Base-by-base conservation (phyloP, 2,329 filamentous ascomycete genomes). In the Bretziella fagacearum region DNA sequence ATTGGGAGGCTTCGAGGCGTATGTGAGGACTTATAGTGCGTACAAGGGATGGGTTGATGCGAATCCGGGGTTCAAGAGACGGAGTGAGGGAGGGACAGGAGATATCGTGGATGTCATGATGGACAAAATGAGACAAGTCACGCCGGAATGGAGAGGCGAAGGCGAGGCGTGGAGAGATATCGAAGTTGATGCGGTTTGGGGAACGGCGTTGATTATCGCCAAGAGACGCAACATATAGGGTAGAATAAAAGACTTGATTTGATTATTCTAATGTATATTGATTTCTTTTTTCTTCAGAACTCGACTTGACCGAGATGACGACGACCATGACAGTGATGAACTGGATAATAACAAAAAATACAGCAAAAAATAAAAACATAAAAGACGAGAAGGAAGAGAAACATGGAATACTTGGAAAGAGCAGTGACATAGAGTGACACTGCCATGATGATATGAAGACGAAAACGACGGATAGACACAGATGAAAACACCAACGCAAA, bases 81-180 rank as follows among this genome's bases (percentile, higher is more conserved):
- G 66, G 54, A 64, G 60, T 3, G 67, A 71, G 20, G 76, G 73
- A 4, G 76, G 75, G 2, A 52, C 63, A 6, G 75, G 75, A 1
- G 77, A 81, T 59, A 56, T 80, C 35, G 63, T 75, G n/a, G 77
- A 81, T 60, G 56, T 69, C 51, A 65, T 79, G 62, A 73, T 77
- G 60, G 73, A 77, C 49, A 64, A 65, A 51, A 72, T 80, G 55
- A 57, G 71, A 3, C 63, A 64, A 46, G 63, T 60, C n/a, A 71
- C 75, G 53, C 65, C 67, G 3, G 61, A 65, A 49, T 76, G 71
- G 70, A 66, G 63, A 53, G 62, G 59, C 1, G 54, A 59, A 49
- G 69, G 67, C 1, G 62, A 67, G 33, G 54, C 54, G 15, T 79
- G 74, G 70, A 62, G 63, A 50, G 66, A 76, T 44, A 59, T 67